These are phyloP conservation scores for Aspergillus phoenicis DNA, from an alignment of 2,329 filamentous ascomycete genomes.

Conservation along the genomic window DNA sequence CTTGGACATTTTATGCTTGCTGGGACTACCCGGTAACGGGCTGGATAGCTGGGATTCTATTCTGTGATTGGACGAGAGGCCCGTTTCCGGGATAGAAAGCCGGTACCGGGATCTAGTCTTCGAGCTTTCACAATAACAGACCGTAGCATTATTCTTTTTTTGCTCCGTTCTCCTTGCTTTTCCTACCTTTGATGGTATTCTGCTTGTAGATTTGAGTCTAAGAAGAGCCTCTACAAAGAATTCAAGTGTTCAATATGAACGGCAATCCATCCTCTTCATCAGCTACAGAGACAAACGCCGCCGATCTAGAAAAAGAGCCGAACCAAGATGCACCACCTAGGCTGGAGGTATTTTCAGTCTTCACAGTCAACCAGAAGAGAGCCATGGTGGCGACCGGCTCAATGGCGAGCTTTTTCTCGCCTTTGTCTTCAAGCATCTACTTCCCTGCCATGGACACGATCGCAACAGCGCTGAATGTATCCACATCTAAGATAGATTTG, in stretches of 20 bases:
- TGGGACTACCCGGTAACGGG: neutral
- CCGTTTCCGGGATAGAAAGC: neutral
- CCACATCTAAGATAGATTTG: constrained; percentile 49
- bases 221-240: too few species aligned
- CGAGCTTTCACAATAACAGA: too few species aligned
- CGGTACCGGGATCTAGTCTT: neutral
- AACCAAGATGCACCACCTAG: neutral
- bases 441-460: constrained; percentile 41
- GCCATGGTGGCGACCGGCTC: constrained; percentile 28
- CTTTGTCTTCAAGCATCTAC: constrained; percentile 40
- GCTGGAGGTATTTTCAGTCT: constrained; percentile 27
- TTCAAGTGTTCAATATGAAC: neutral
- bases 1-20: neutral
- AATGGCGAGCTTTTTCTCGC: constrained; percentile 34
- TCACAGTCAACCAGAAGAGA: constrained; percentile 27
- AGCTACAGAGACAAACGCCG: neutral
- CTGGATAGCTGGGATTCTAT: neutral
- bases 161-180: too few species aligned
- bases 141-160: too few species aligned
- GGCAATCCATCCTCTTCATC: neutral
- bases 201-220: too few species aligned
- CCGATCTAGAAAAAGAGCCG: neutral
- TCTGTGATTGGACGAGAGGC: neutral
- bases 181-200: too few species aligned
- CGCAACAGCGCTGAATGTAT: constrained; percentile 43